Percentiles rank a stretch among this genome's conserved stretches.
Evolutionary conservation across 345 rosid species (phyloP).

Genomic region (Zanthoxylum bungeanum): DNA sequence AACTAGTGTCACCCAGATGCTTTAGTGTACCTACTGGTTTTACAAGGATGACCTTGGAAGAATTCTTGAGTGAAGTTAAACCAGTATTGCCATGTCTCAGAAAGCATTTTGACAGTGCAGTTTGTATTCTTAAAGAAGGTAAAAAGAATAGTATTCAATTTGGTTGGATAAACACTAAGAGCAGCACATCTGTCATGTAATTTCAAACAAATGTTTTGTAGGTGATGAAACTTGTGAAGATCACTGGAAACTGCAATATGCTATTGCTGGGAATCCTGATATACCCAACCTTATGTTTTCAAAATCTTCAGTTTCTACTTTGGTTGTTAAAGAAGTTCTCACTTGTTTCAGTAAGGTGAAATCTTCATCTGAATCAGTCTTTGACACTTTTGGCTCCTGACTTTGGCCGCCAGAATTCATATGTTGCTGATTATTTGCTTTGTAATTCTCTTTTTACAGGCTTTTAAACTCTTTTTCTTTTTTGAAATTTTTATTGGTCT

Average conservation of each 20-base stretch:
- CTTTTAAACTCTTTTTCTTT: background rate
- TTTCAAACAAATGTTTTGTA: conserved; percentile 27
- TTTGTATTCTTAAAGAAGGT: conserved; percentile 61
- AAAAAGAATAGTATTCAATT: conserved; percentile 18
- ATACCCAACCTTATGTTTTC: conserved; percentile 38
- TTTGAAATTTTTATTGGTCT: background rate
- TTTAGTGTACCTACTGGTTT: conserved; percentile 35
- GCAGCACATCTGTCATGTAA: conserved; percentile 12
- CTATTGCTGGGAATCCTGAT: conserved; percentile 55
- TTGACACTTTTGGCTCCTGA: background rate
- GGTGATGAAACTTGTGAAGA: conserved; percentile 61
- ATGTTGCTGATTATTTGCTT: background rate
- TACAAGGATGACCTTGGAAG: conserved; percentile 36
- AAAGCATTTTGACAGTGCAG: conserved; percentile 49
- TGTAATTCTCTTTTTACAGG: background rate
- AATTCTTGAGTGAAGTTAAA: conserved; percentile 40
- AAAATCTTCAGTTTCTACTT: conserved; percentile 43
- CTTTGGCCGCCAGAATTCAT: background rate
- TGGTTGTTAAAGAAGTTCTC: conserved; percentile 63
- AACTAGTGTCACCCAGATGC: conserved; percentile 38
- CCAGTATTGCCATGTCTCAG: conserved; percentile 55
- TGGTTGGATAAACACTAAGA: conserved; percentile 3
- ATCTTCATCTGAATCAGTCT: conserved; percentile 3
- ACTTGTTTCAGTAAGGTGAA: conserved; percentile 63
- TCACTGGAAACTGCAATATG: conserved; percentile 61